Percentiles rank a stretch among this genome's conserved stretches.
Conservation (phyloP, 768 basidiomycete genomes). For the Auriscalpium orientale region DNA sequence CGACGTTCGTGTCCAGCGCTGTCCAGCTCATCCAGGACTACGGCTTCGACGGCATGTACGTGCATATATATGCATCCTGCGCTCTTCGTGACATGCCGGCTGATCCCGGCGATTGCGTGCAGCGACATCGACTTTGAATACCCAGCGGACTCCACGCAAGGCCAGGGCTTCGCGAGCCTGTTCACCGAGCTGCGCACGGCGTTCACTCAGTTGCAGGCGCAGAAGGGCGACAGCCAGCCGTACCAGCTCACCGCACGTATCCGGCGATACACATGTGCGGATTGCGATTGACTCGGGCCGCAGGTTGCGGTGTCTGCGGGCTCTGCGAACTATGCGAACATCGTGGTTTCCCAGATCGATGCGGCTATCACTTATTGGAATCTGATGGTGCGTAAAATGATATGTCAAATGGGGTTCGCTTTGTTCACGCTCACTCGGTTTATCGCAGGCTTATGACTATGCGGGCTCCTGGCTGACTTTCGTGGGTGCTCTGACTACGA, state of each 20-base stretch:
- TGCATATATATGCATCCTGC: background rate
- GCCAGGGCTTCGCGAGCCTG: slow-evolving; percentile 60
- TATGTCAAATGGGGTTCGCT: background rate
- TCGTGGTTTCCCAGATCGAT: slow-evolving; percentile 59
- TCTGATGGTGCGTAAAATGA: slow-evolving; percentile 48
- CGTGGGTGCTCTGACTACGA: slow-evolving; percentile 17
- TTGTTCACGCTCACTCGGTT: background rate
- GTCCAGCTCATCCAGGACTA: slow-evolving; percentile 64
- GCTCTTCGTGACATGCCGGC: background rate
- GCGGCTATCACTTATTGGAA: slow-evolving; percentile 69
- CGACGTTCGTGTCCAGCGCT: slow-evolving; percentile 52
- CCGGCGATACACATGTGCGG: background rate
- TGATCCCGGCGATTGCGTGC: background rate
- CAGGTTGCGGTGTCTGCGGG: slow-evolving; percentile 61
- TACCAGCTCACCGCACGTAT: slow-evolving; percentile 46
- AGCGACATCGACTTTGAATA: slow-evolving; percentile 80
- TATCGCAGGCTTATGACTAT: slow-evolving; percentile 59
- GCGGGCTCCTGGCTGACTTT: slow-evolving; percentile 70
- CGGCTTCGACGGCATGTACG: slow-evolving; percentile 71
- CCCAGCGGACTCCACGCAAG: slow-evolving; percentile 48
- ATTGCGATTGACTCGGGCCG: background rate
- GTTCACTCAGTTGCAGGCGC: slow-evolving; percentile 46
- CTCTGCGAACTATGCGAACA: slow-evolving; percentile 45
- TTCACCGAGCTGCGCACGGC: slow-evolving; percentile 53
- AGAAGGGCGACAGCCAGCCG: slow-evolving; percentile 54